Evolutionary conservation across 345 rosid genomes (phyloP), one percentile per base, ranked within the genome.

Genomic region (Citrus cavaleriei): DNA sequence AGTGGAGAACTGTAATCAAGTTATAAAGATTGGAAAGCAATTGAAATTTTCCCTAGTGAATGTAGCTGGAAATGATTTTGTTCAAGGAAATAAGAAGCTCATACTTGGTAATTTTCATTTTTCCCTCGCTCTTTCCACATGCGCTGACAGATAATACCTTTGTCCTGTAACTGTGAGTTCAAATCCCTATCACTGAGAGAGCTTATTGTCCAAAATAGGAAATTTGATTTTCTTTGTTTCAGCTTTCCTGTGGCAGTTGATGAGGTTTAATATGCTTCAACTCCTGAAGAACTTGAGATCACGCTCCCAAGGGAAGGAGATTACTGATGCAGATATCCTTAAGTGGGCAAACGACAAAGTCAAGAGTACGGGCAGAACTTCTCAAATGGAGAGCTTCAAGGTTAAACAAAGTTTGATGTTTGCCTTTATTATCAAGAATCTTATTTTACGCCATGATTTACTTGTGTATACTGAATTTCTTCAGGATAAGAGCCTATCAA

Each of bases 1-100:
- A 85, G 95, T 95, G 59, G 99, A 95, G 80, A 95, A 95, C 81
- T 94, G 97, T 87, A 95, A 95, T 84, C 98, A 95, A 88, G 97
- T 92, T 35, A 83, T 95, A 78, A 84, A 78, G 87, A 92, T 94
- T 40, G 98, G 98, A 74, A 89, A 83, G 86, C 87, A 89, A 77
- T 64, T 95, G 88, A 91, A 83, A 57, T 90, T 95, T 78, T 94
- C 99, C 21, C 85, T 95, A 0, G 96, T 94, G 38, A 95, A 95
- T 85, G 93, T 93, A 21, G 95, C 87, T 59, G 99, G 98, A 79
- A 94, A 93, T 80, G 98, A 95, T 82, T 83, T 95, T 60, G 99
- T 95, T 30, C 94, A 89, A 85, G 99, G 98, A 89, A 95, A 93
- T 75, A 93, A 92, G 91, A 93, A 93, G 86, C 97, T 95, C 83